These are phyloP conservation scores for Physaria fendleri DNA, from an alignment of 345 rosid genomes.

Conservation along the genomic window DNA sequence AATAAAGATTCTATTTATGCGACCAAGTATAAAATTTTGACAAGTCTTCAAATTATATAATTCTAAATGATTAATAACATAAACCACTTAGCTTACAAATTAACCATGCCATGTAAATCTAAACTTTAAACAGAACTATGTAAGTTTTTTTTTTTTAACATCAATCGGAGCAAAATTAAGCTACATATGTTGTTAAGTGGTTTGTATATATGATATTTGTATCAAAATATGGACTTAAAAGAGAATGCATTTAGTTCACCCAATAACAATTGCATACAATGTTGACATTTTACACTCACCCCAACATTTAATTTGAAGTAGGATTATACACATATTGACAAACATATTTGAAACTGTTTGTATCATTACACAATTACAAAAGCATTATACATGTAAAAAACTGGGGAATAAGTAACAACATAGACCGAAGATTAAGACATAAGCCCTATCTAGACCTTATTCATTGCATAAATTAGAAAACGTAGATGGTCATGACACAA, in stretches of 20 bases:
- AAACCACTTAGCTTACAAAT: neutral
- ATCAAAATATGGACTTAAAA: too few relatives aligned
- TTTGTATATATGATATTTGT: too few relatives aligned
- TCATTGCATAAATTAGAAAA: neutral
- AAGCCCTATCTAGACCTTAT: neutral
- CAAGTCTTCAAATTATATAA: too few relatives aligned
- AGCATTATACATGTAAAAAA: neutral
- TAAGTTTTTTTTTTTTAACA: too few relatives aligned
- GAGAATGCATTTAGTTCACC: too few relatives aligned
- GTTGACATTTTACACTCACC: too few relatives aligned
- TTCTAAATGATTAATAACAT: neutral
- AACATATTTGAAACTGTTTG: neutral
- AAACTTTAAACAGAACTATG: too few relatives aligned
- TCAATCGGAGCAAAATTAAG: too few relatives aligned
- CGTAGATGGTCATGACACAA: neutral
- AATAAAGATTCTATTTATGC: neutral
- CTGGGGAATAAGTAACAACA: neutral
- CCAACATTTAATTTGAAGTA: neutral
- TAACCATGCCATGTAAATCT: too few relatives aligned
- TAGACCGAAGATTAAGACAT: neutral
- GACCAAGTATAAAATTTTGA: neutral
- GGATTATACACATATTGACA: neutral
- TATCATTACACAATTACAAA: neutral
- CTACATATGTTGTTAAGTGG: too few relatives aligned
- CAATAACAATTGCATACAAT: too few relatives aligned